Evolutionary conservation across 177 flowering plant species (phyloP), one percentile per base, ranked within the genome.

Genomic region (Vitis hybrid): DNA sequence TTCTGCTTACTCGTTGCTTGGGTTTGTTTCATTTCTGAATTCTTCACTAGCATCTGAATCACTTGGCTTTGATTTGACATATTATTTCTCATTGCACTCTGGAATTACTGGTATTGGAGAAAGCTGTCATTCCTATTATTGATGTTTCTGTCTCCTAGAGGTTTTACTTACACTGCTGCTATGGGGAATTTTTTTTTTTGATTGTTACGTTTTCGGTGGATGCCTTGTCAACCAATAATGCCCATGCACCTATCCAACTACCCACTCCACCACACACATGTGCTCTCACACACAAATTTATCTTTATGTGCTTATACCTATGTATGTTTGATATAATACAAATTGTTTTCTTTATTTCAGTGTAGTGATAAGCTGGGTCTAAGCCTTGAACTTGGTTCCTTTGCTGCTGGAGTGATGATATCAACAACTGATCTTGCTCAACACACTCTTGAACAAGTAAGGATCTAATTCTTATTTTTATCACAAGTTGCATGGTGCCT

Each of bases 331-430:
- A 11, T 15, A 8, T 66, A 31, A 62, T 44, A 69, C 75, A 61
- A 65, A 59, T 69, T 68, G 28, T 75, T 78, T 33, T 67, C 56
- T 67, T 49, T 63, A 54, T 80, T 76, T 75, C 99, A 93, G 98
- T 90, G 96, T 82, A 93, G 99, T 76, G 99, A 95, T 73, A 95
- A 95, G 88, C 88, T 95, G 76, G 99, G 99, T 60, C 79, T 95
- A 57, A 95, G 99, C 73, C 92, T 95, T 77, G 99, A 95, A 80
- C 82, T 95, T 77, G 99, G 98, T 62, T 93, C 98, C 13, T 95
- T 95, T 80, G 97, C 98, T 80, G 98, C 98, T 50, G 98, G 98
- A 70, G 97, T 95, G 83, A 95, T 95, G 99, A 93, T 95, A 78
- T 86, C 99, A 71, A 91, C 97, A 20, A 93, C 99, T 66, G 98